A percentile compares a stretch with the other conserved stretches of the same genome.
Evolutionary conservation across 805 yeast genomes (phyloP).

Genomic region (Novakomyces olei): DNA sequence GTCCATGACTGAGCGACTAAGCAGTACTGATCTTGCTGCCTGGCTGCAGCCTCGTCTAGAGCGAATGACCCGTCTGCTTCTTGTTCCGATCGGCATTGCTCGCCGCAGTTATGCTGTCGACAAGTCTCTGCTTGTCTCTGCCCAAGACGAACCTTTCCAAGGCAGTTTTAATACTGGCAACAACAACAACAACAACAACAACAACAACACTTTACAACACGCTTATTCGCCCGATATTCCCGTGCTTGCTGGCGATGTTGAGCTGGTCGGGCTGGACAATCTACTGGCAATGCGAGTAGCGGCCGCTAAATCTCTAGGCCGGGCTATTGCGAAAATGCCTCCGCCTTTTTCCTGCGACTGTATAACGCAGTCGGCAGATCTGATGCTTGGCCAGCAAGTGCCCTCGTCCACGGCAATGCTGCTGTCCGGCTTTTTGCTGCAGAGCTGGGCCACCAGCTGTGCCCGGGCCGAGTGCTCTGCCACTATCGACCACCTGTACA

Average conservation of each 20-base stretch:
- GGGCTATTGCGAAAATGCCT: conserved; percentile 13
- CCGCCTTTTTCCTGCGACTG: no score
- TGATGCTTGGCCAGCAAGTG: no score
- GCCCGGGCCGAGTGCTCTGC: no score
- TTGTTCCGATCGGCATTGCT: conserved; percentile 90
- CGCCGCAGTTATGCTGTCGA: conserved; percentile 76
- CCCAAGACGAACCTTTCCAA: not conserved
- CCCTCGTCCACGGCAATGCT: conserved; percentile 14
- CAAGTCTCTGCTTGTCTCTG: conserved; percentile 26
- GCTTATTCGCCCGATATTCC: conserved; percentile 71
- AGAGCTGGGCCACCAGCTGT: no score
- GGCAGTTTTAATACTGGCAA: no score
- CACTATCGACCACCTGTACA: not conserved
- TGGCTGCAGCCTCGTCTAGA: conserved; percentile 4
- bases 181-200: no score
- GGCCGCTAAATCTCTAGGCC: conserved; percentile 58
- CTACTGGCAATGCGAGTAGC: conserved; percentile 54
- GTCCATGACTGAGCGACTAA: conserved; percentile 20
- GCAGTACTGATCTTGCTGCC: not conserved
- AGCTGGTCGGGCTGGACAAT: conserved; percentile 54
- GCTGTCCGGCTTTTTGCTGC: conserved; percentile 39
- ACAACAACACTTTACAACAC: no score
- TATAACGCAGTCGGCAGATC: no score
- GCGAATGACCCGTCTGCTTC: conserved; percentile 37
- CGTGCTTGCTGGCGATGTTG: conserved; percentile 72